Evolutionary conservation across 2,329 filamentous ascomycete species (phyloP).

Genomic region (Thelonectria olida): DNA sequence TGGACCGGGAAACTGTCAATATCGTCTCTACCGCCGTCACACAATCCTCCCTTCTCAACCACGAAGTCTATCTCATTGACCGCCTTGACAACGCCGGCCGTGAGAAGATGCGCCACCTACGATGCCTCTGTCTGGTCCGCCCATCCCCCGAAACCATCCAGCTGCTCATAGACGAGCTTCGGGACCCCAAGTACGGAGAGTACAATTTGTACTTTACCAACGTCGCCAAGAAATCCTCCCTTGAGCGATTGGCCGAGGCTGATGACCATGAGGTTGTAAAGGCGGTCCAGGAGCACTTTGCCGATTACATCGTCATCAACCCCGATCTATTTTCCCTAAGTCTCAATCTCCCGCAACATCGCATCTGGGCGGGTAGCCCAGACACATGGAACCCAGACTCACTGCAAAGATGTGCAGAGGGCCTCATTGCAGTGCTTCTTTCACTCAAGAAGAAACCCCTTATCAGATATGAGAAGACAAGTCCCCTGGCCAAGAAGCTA

Average conservation of each 20-base stretch:
- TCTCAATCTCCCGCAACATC: conserved; percentile 74
- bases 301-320: conserved; percentile 95
- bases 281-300: conserved; percentile 93
- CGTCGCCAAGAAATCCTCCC: conserved; percentile 92
- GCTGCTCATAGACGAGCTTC: conserved; percentile 90
- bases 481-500: conserved; percentile 88
- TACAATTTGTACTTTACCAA: conserved; percentile 99
- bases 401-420: conserved; percentile 86
- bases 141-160: conserved; percentile 94
- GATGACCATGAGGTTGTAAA: conserved; percentile 98
- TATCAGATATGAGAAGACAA: conserved; percentile 93
- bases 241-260: conserved; percentile 93
- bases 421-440: conserved; percentile 82
- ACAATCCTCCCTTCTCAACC: conserved; percentile 91
- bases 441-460: conserved; percentile 96
- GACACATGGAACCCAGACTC: conserved; percentile 93
- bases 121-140: conserved; percentile 91
- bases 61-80: conserved; percentile 98
- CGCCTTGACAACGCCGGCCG: conserved; percentile 88
- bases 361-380: conserved; percentile 82
- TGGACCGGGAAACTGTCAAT: conserved; percentile 92
- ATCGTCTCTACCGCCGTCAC: conserved; percentile 96
- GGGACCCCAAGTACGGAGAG: conserved; percentile 96
- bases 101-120: conserved; percentile 97
- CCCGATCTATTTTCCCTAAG: conserved; percentile 89